Percentiles rank a stretch among this genome's conserved stretches.
Conservation (phyloP, 768 basidiomycete species). For the Cubamyces lactineus region DNA sequence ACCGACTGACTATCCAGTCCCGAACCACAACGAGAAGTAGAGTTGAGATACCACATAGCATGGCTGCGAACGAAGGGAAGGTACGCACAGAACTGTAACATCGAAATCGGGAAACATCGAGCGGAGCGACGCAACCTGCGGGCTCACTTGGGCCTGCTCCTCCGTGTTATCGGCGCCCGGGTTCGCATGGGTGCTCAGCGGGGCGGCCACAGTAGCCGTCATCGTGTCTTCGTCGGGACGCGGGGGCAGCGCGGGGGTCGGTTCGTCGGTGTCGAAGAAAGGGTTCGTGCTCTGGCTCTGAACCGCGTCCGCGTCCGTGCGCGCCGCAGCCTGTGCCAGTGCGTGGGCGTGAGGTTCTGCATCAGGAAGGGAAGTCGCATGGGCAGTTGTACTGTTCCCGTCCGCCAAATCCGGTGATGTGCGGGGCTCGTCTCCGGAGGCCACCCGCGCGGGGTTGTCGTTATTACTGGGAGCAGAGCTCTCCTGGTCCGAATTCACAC, state of each 20-base stretch:
- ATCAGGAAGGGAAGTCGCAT: conserved; percentile 14
- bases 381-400: not conserved
- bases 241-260: conserved; percentile 26
- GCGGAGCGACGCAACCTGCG: conserved; percentile 56
- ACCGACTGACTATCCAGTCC: conserved; percentile 58
- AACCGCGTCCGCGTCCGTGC: conserved; percentile 3
- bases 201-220: not conserved
- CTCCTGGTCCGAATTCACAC: too few species aligned
- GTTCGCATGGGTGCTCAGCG: not conserved
- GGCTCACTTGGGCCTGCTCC: conserved; percentile 37
- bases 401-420: conserved; percentile 3
- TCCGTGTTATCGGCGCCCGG: not conserved
- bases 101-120: conserved; percentile 85
- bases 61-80: not conserved
- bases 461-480: too few species aligned
- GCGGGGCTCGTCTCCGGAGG: conserved; percentile 3
- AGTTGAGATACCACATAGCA: not conserved
- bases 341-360: not conserved
- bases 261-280: conserved; percentile 6
- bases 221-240: conserved; percentile 15
- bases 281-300: not conserved
- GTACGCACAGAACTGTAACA: conserved; percentile 62
- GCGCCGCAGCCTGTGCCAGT: conserved; percentile 5
- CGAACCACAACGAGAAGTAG: not conserved
- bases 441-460: too few species aligned